Conservation (phyloP, 2,329 filamentous ascomycete genomes). For the Grosmannia serpens region DNA sequence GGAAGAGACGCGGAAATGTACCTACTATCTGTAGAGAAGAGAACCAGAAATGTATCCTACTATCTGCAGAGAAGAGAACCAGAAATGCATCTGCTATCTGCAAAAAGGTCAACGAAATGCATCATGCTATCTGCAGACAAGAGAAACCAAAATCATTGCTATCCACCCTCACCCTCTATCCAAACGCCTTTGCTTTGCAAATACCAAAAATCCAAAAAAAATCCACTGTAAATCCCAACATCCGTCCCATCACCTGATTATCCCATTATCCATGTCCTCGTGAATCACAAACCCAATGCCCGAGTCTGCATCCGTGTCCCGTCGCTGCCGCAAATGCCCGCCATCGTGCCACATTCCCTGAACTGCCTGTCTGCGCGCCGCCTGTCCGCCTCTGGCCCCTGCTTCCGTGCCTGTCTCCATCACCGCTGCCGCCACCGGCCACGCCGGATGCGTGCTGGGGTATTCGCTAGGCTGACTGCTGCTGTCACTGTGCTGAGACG, state of each 20-base stretch:
- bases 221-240: not conserved
- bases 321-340: not conserved
- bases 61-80: too few relatives aligned
- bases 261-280: not conserved
- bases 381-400: not conserved
- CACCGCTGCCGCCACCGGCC: not conserved
- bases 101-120: too few relatives aligned
- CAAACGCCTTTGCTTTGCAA: not conserved
- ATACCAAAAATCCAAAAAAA: not conserved
- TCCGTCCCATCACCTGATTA: not conserved
- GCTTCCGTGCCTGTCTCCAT: too few relatives aligned
- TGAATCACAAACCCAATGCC: not conserved
- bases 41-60: too few relatives aligned
- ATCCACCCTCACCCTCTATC: too few relatives aligned
- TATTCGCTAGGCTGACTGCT: constrained; percentile 47
- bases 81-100: too few relatives aligned
- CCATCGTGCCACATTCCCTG: not conserved
- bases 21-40: too few relatives aligned
- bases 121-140: too few relatives aligned
- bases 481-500: not conserved
- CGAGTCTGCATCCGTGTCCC: not conserved
- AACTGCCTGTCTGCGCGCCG: not conserved
- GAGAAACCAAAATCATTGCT: too few relatives aligned
- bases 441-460: constrained; percentile 34
- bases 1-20: too few relatives aligned